Conservation (phyloP, 2,329 filamentous ascomycete species). For the Esteya vermicola region DNA sequence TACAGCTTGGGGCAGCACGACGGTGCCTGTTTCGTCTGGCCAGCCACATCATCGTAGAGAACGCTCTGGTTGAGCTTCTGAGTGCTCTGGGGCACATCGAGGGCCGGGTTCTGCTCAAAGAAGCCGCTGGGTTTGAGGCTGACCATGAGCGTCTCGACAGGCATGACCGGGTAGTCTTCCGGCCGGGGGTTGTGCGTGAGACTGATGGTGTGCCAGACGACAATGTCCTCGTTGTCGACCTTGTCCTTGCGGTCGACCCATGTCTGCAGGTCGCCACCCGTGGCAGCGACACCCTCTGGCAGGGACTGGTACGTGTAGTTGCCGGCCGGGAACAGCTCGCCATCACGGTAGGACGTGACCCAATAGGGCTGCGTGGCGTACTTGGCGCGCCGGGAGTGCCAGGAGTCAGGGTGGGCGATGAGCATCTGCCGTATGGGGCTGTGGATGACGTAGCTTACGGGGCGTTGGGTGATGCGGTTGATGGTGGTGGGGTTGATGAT, state of each 20-base stretch:
- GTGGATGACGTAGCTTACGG: conserved; percentile 30
- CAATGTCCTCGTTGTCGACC: conserved; percentile 12
- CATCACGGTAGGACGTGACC: conserved; percentile 28
- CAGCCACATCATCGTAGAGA: neutral
- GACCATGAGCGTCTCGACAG: conserved; percentile 38
- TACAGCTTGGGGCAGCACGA: too few species aligned
- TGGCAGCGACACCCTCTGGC: conserved; percentile 13
- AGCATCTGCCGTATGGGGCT: conserved; percentile 29
- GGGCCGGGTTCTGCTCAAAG: conserved; percentile 32
- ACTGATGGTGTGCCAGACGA: conserved; percentile 42
- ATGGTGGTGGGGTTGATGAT: conserved; percentile 27
- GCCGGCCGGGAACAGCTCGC: conserved; percentile 27
- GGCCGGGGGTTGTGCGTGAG: conserved; percentile 51
- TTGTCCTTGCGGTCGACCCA: conserved; percentile 18
- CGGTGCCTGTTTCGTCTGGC: neutral
- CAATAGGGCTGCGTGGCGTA: conserved; percentile 28
- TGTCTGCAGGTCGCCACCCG: conserved; percentile 9
- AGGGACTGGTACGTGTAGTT: conserved; percentile 31
- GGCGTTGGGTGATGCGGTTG: conserved; percentile 27
- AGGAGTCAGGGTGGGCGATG: conserved; percentile 23
- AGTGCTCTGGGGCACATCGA: conserved; percentile 26
- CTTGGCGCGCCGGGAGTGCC: conserved; percentile 24
- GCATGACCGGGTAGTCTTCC: conserved; percentile 59
- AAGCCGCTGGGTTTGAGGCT: conserved; percentile 38
- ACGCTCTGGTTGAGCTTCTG: neutral